phyloP scores from a whole-genome alignment of 495 filamentous ascomycete species.

The Penicillium paradoxum region DNA sequence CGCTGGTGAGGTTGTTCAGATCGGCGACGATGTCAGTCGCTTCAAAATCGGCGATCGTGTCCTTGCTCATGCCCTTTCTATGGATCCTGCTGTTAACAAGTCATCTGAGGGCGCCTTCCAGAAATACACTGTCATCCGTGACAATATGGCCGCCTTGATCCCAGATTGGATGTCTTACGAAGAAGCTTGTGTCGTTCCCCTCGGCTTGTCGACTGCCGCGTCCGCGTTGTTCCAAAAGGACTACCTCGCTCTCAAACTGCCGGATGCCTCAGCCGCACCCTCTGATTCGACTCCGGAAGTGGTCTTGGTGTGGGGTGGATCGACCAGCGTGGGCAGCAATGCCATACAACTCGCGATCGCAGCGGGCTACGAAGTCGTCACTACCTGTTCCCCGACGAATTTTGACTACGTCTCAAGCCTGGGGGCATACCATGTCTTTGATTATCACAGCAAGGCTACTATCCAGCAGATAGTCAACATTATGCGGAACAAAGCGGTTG shows the following conservation, averaged over 20 bases:
- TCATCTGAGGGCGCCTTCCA: slow-evolving; percentile 26
- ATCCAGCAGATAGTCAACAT: slow-evolving; percentile 22
- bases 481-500: slow-evolving; percentile 2
- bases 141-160: slow-evolving; percentile 16
- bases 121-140: slow-evolving; percentile 32
- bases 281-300: slow-evolving; percentile 31
- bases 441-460: slow-evolving; percentile 45
- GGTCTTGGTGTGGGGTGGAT: slow-evolving; percentile 44
- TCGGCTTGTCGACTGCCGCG: slow-evolving; percentile 48
- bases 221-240: slow-evolving; percentile 46
- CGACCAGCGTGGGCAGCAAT: slow-evolving; percentile 53
- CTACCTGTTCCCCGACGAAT: slow-evolving; percentile 51
- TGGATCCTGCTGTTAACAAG: slow-evolving; percentile 1
- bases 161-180: slow-evolving; percentile 29
- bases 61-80: slow-evolving; percentile 2
- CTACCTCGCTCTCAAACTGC: slow-evolving; percentile 39
- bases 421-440: slow-evolving; percentile 53
- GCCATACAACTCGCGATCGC: slow-evolving; percentile 58
- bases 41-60: slow-evolving; percentile 23
- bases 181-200: slow-evolving; percentile 41
- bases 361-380: slow-evolving; percentile 55
- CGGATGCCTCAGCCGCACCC: slow-evolving; percentile 12
- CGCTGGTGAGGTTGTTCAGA: slow-evolving; percentile 48
- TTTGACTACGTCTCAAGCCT: slow-evolving; percentile 46
- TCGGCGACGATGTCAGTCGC: slow-evolving; percentile 33